Evolutionary conservation across 2,329 filamentous ascomycete genomes (phyloP), one percentile per base, ranked within the genome.

Genomic region (Talaromyces sp.): DNA sequence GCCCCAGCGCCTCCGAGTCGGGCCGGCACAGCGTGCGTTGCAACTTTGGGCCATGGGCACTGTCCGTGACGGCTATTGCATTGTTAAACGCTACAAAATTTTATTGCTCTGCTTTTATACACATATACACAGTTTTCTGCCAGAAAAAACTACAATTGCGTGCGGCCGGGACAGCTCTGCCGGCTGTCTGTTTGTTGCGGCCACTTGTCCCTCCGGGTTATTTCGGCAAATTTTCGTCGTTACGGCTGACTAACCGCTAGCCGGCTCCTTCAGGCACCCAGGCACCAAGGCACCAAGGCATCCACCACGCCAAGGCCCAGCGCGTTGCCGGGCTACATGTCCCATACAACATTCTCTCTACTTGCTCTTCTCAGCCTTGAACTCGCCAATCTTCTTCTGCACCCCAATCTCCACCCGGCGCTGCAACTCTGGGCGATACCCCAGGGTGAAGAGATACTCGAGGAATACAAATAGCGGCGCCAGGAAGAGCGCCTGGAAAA

Each of bases 391-490:
- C 73, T 96, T 91, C 68, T 85, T 81, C 72, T 87, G 78, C 3
- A 97, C 91, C 42, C 85, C 87, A 73, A 88, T 87, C 64, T 94
- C 87, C 52, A 98, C 86, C 57, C 94, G 87, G 64, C 85, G 83
- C 79, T 94, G 92, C 68, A 99, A 81, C 75, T 96, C 92, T 1
- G 89, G 90, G 63, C 95, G 86, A 77, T 98, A 99, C 56, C 95
- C 95, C 57, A 96, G 85, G 70, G 83, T 87, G 81, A 99, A 99
- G 30, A 99, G 83, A 28, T 96, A 79, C 79, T 98, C 93, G 69
- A 99, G 89, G 91, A 95, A 99, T 62, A 98, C 94, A 69, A 98
- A 99, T 71, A 99, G 89, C 8, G 95, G 95, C 0, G 95, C 95
- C 28, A 98, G 83, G 71, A 98, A 94, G 66, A 98, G 76, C 31